A percentile compares a stretch with the other conserved stretches of the same genome.
Evolutionary conservation across 2,329 filamentous ascomycete species (phyloP).

Genomic region (Ophiobolus disseminans): DNA sequence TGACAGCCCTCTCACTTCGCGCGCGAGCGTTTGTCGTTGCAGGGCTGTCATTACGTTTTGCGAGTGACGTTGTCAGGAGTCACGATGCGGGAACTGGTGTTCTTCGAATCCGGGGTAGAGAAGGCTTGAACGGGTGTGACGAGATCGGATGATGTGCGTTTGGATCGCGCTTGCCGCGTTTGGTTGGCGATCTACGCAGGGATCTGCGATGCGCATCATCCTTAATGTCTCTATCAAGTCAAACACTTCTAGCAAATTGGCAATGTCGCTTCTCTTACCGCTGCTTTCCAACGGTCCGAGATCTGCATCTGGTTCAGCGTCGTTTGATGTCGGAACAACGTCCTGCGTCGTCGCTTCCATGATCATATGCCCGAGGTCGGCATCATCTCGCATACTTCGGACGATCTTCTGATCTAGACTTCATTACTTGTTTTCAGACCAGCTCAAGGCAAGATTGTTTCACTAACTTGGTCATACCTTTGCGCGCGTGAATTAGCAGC

Average conservation of each 20-base stretch:
- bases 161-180: constrained; percentile 1
- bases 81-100: constrained; percentile 8
- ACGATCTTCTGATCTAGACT: no score
- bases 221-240: neutral
- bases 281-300: neutral
- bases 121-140: constrained; percentile 3
- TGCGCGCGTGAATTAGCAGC: no score
- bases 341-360: no score
- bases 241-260: neutral
- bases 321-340: no score
- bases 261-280: neutral
- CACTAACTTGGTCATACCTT: no score
- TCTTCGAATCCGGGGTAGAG: constrained; percentile 2
- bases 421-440: no score
- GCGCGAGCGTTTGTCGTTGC: no score
- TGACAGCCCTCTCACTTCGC: neutral
- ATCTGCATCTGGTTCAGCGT: neutral
- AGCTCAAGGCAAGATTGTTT: no score
- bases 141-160: constrained; percentile 2
- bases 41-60: neutral
- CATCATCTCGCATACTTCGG: no score
- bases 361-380: no score
- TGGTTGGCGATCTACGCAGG: constrained; percentile 1
- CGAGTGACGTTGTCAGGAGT: neutral
- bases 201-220: constrained; percentile 8